Evolutionary conservation across 169 alveolate species (phyloP).

Genomic region (Plasmodium berghei): DNA sequence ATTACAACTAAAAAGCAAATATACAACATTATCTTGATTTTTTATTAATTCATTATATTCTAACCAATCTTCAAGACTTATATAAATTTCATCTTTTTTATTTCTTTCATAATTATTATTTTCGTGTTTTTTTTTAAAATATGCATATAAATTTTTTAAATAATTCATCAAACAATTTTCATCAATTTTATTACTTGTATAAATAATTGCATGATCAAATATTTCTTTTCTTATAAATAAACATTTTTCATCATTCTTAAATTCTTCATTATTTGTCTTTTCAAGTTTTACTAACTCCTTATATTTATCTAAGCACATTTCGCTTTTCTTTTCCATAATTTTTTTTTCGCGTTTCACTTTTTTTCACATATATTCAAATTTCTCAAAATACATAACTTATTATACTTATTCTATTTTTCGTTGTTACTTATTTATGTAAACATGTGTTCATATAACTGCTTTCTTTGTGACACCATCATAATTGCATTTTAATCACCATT

Average conservation of each 20-base stretch:
- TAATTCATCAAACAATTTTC: conserved; percentile 30
- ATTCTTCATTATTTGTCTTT: neutral
- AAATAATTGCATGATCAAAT: conserved; percentile 67
- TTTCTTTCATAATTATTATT: neutral
- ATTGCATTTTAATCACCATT: too few species aligned
- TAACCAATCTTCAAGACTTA: conserved; percentile 44
- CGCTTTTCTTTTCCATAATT: too few species aligned
- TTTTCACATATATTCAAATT: too few species aligned
- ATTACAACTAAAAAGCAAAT: conserved; percentile 10
- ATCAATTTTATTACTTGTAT: conserved; percentile 45
- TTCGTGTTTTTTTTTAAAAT: conserved; percentile 30
- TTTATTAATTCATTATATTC: conserved; percentile 47
- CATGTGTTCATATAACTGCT: too few species aligned
- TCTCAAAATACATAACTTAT: too few species aligned
- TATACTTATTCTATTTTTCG: too few species aligned
- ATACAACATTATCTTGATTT: conserved; percentile 26
- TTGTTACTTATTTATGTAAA: too few species aligned
- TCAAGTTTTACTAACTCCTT: neutral
- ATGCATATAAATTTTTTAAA: conserved; percentile 48
- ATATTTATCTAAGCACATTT: neutral
- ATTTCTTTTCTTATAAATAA: conserved; percentile 70
- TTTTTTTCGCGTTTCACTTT: too few species aligned
- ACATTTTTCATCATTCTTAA: neutral
- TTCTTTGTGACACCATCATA: too few species aligned
- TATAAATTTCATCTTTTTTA: conserved; percentile 41